Conservation (phyloP, 2,329 filamentous ascomycete genomes). For the Alternaria consortialis region DNA sequence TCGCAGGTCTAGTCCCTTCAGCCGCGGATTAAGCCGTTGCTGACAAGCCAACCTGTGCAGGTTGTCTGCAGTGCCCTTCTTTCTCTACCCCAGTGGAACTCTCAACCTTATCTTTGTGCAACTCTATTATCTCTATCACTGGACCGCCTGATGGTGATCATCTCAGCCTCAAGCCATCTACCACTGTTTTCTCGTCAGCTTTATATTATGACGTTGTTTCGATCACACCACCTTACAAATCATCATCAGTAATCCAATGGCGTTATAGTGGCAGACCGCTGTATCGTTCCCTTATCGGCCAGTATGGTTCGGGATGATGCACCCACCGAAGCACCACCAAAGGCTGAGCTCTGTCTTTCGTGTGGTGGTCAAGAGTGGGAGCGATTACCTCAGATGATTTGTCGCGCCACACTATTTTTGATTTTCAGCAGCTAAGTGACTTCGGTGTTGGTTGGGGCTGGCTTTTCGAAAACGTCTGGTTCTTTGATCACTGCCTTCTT, state of each 20-base stretch:
- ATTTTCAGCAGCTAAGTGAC: background rate
- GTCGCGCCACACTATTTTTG: slow-evolving; percentile 24
- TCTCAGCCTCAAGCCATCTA: background rate
- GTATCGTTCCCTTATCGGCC: background rate
- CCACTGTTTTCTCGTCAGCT: background rate
- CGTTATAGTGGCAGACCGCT: background rate
- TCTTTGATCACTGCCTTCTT: background rate
- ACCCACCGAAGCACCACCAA: background rate
- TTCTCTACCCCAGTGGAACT: background rate
- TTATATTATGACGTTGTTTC: background rate
- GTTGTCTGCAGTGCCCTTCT: background rate
- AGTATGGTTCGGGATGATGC: background rate
- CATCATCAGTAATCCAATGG: background rate
- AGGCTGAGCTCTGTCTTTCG: background rate
- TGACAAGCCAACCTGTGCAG: background rate
- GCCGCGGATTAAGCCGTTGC: background rate
- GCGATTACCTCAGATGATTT: background rate
- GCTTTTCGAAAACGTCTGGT: background rate
- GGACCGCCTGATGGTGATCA: background rate
- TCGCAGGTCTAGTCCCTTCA: background rate
- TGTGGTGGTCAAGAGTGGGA: background rate
- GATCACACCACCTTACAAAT: background rate
- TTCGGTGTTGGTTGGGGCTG: background rate
- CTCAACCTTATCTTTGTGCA: background rate
- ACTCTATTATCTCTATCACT: background rate